phyloP scores from a whole-genome alignment of 2,329 filamentous ascomycete genomes.

The Lasiodiplodia sp. region DNA sequence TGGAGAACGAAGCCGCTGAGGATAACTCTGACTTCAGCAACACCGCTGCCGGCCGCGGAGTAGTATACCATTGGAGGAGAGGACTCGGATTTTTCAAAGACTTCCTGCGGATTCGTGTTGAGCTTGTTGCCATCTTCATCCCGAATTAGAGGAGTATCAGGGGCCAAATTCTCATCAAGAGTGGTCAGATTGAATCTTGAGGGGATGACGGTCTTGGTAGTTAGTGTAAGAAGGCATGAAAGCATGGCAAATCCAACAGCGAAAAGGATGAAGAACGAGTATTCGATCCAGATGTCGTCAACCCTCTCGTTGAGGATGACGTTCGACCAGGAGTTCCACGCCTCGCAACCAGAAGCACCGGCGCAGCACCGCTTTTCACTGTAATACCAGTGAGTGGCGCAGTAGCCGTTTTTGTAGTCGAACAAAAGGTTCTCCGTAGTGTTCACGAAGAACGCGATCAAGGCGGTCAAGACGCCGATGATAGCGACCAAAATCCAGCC shows the following conservation, averaged over 20 bases:
- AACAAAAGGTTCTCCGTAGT: slow-evolving; percentile 85
- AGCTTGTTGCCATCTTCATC: slow-evolving; percentile 51
- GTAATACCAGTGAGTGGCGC: slow-evolving; percentile 71
- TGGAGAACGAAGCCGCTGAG: slow-evolving; percentile 97
- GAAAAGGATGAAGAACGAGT: slow-evolving; percentile 74
- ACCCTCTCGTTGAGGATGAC: slow-evolving; percentile 58
- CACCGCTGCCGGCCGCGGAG: slow-evolving; percentile 92
- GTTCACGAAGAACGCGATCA: slow-evolving; percentile 87
- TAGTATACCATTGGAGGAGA: slow-evolving; percentile 88
- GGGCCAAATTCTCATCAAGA: slow-evolving; percentile 89
- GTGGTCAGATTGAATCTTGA: slow-evolving; percentile 87
- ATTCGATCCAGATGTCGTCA: slow-evolving; percentile 73
- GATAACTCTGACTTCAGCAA: slow-evolving; percentile 96
- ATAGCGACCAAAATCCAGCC: slow-evolving; percentile 94
- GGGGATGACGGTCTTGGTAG: slow-evolving; percentile 92
- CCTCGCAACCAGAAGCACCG: slow-evolving; percentile 60
- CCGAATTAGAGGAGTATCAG: slow-evolving; percentile 54
- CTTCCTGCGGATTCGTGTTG: slow-evolving; percentile 49
- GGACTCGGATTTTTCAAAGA: slow-evolving; percentile 47
- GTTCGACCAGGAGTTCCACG: slow-evolving; percentile 72
- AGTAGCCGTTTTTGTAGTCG: slow-evolving; percentile 92
- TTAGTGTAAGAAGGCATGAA: slow-evolving; percentile 81
- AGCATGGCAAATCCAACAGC: slow-evolving; percentile 73
- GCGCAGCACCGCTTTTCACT: slow-evolving; percentile 73
- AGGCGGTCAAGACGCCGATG: slow-evolving; percentile 84